phyloP scores from a whole-genome alignment of 441 rosid genomes.

The Pelargonium citronellum region DNA sequence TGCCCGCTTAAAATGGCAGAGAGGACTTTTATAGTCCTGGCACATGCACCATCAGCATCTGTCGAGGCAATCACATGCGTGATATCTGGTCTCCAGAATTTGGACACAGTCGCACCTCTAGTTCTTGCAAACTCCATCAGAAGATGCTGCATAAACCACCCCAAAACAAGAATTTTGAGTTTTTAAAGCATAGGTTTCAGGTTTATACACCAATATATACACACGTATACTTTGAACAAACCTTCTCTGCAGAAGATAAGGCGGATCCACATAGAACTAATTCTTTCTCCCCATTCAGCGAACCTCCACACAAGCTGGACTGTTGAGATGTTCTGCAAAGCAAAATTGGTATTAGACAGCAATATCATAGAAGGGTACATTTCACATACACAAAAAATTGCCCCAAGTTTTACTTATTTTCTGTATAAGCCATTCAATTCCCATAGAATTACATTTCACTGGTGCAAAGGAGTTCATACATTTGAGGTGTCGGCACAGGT shows the following conservation, averaged over 20 bases:
- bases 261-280: constrained; percentile 85
- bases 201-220: not conserved
- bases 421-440: not conserved
- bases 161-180: constrained; percentile 6
- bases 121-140: constrained; percentile 49
- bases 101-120: constrained; percentile 50
- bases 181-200: too few relatives aligned
- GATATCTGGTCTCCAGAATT: constrained; percentile 63
- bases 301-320: constrained; percentile 26
- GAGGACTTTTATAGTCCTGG: constrained; percentile 72
- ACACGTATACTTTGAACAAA: constrained; percentile 24
- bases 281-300: constrained; percentile 28
- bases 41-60: constrained; percentile 60
- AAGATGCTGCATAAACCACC: constrained; percentile 37
- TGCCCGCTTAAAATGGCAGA: constrained; percentile 72
- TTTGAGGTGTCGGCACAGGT: constrained; percentile 23
- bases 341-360: constrained; percentile 6
- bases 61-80: constrained; percentile 82
- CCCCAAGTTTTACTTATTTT: too few relatives aligned
- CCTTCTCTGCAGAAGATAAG: constrained; percentile 68
- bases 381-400: too few relatives aligned
- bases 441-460: not conserved
- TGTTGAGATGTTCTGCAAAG: constrained; percentile 35
- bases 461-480: constrained; percentile 32
- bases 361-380: not conserved